Evolutionary conservation across 2,329 filamentous ascomycete genomes (phyloP), one percentile per base, ranked within the genome.

Genomic region (Penicillium sp.): DNA sequence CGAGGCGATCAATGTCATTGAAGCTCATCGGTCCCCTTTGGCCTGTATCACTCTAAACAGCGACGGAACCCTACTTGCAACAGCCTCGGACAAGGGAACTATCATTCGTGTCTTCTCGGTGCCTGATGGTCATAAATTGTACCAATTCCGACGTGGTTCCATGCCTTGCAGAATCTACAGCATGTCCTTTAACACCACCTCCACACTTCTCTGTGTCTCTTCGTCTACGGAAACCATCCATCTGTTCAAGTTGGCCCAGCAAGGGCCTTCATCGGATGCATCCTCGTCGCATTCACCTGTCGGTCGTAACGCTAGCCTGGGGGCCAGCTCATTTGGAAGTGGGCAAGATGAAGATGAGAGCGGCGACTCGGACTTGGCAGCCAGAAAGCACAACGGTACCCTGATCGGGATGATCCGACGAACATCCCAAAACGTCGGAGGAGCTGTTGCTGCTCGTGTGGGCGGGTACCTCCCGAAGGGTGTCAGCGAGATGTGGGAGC

Each of bases 401-500:
- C 87, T 98, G 67, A 89, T 93, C 70, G 96, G 89, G 66, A 90
- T 99, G 77, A 84, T 99, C 31, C 87, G 95, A n/a, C 87, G 93
- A 26, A 97, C 95, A 4, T 98, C 93, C 4, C 93, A 98, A 72
- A 91, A 93, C 56, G 93, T 98, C 74, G 90, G 92, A 39, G 92
- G 90, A 61, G 90, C 89, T 25, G 89, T 99, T 58, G 93, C 91
- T 19, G 91, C 91, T 5, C 92, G 92, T 8, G 89, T 97, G 31
- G 93, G 93, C 4, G 92, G 91, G 0, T 99, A 99, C 72, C 81
- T 99, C 2, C 95, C 95, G 0, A 90, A 90, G 69, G 93, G 93
- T 1, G 92, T 99, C 4, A 93, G 93, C 1, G 93, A 98, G 76
- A 97, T 98, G 83, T 98, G 93, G 93, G 95, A 99, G 69, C 95